Evolutionary conservation across 148 eudicot genomes (phyloP), one percentile per base, ranked within the genome.

Genomic region (Gaultheria prostrata): DNA sequence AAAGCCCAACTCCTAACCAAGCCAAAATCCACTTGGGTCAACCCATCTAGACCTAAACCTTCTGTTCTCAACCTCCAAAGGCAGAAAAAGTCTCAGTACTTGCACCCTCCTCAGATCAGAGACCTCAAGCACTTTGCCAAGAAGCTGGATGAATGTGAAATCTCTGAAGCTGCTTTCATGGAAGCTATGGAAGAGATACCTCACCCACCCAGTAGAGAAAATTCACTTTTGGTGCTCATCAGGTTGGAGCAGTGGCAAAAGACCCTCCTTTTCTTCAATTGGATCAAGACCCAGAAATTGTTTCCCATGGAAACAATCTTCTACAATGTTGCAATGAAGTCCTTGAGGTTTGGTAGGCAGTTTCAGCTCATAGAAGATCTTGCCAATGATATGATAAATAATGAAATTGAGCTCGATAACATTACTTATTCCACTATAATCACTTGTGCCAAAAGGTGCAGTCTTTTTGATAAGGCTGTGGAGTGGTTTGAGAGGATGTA

Each of bases 401-500:
- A 89, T 80, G 97, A 78, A 69, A 53, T 97, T 85, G 89, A 82
- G 80, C 90, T 97, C 10, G 99, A 97, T 87, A 97, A 97, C 69
- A 97, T 97, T 78, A 95, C 99, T 9, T 97, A 97, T 83, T 97
- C 98, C 8, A 97, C 99, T 30, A 97, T 97, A 15, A 97, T 97
- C 77, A 89, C 98, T 77, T 92, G 98, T 88, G 99, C 99, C 49
- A 97, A 97, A 86, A 91, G 91, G 87, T 92, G 93, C 72, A 86
- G 75, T 73, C 87, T 90, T 50, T 95, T 92, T 86, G 94, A 97
- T 59, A 93, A 97, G 88, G 99, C 99, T 13, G 92, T 95, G 82
- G 98, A 93, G 79, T 97, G 99, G 99, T 97, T 97, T 86, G 99
- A 97, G 92, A 92, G 93, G 90, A 97, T 97, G 97, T 97, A 97